Percentiles rank a stretch among this genome's conserved stretches.
These are phyloP conservation scores for Plasmodium fragile DNA, from an alignment of 169 alveolate species.

Conservation along the genomic window DNA sequence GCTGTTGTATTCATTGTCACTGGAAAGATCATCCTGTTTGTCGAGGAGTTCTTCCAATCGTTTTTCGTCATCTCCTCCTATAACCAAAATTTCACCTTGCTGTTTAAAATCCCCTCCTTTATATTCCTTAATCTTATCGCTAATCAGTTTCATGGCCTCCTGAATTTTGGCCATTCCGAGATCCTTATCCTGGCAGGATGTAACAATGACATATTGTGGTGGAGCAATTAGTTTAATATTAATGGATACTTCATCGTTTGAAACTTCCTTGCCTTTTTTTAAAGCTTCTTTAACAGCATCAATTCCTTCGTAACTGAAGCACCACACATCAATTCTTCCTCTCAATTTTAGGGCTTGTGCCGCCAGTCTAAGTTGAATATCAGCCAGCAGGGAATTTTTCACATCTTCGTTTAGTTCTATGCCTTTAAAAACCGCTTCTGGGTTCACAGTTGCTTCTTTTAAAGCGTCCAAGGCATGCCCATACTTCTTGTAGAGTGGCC, in stretches of 20 bases:
- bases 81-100: conserved; percentile 89
- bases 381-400: conserved; percentile 89
- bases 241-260: conserved; percentile 78
- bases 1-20: conserved; percentile 85
- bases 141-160: conserved; percentile 89
- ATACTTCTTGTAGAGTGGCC: conserved; percentile 97
- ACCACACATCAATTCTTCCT: conserved; percentile 95
- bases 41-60: conserved; percentile 88
- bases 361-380: conserved; percentile 89
- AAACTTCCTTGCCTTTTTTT: conserved; percentile 78
- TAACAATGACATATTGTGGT: conserved; percentile 93
- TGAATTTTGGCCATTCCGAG: conserved; percentile 88
- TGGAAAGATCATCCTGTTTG: conserved; percentile 80
- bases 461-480: conserved; percentile 97
- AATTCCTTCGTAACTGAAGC: conserved; percentile 96
- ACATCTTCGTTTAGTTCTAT: conserved; percentile 89
- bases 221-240: conserved; percentile 93
- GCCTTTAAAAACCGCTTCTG: conserved; percentile 92
- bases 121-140: conserved; percentile 86
- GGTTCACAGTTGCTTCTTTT: conserved; percentile 94
- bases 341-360: conserved; percentile 94
- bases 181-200: conserved; percentile 93
- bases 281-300: conserved; percentile 97
- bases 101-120: conserved; percentile 93
- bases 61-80: conserved; percentile 93